Evolutionary conservation across 202 grass and related monocot species (phyloP).

Genomic region (Brachypodium distachyon): DNA sequence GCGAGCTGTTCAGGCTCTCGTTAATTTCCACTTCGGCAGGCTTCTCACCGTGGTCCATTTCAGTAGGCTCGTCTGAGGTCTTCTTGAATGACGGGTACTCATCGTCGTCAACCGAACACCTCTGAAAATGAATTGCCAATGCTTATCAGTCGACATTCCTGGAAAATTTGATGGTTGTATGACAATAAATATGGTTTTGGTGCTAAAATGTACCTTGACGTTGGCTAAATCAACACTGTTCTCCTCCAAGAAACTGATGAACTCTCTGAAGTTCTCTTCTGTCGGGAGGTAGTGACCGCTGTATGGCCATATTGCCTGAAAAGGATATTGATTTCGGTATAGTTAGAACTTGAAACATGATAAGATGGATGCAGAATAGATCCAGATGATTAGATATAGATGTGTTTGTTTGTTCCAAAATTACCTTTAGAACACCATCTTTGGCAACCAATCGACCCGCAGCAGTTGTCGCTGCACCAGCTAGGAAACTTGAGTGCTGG

Average conservation of each 20-base stretch:
- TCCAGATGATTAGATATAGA: neutral
- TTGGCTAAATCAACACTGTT: conserved; percentile 74
- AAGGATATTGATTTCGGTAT: neutral
- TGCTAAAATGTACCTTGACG: conserved; percentile 70
- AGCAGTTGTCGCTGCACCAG: conserved; percentile 74
- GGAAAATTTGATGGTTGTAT: neutral
- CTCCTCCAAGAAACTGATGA: conserved; percentile 78
- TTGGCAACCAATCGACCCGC: conserved; percentile 77
- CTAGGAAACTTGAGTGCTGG: conserved; percentile 96
- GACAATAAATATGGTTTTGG: neutral
- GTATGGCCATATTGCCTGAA: conserved; percentile 97
- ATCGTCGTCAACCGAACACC: conserved; percentile 77
- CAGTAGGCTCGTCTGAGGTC: neutral
- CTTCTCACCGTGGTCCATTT: neutral
- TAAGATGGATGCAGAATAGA: neutral
- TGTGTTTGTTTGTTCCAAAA: neutral
- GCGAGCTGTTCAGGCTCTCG: neutral
- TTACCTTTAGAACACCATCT: conserved; percentile 64
- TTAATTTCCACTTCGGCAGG: neutral
- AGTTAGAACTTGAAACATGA: neutral
- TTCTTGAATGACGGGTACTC: conserved; percentile 44
- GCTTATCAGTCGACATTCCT: conserved; percentile 1
- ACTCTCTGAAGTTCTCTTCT: conserved; percentile 93
- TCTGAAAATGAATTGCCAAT: conserved; percentile 31
- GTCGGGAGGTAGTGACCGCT: conserved; percentile 95